A percentile compares a stretch with the other conserved stretches of the same genome.
Conservation (phyloP, 305 asterid genomes). For the Nicotiana rustica region DNA sequence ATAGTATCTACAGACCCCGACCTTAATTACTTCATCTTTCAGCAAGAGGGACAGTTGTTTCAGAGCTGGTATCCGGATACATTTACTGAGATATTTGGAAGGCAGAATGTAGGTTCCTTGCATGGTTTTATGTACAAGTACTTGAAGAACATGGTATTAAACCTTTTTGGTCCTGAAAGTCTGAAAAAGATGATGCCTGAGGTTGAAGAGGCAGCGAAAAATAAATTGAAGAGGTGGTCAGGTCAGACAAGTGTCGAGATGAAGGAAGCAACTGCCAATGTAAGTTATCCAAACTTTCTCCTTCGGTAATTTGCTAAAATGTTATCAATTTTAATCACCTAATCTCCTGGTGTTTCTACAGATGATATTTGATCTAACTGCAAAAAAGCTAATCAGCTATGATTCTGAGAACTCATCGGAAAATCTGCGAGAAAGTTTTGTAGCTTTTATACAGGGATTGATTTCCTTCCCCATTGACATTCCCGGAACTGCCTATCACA, state of each 20-base stretch:
- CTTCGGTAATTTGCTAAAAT: not conserved
- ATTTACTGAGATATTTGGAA: conserved; percentile 78
- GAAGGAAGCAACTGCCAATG: conserved; percentile 76
- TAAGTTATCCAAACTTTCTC: conserved; percentile 40
- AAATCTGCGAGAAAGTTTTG: conserved; percentile 65
- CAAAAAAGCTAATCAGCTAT: conserved; percentile 79
- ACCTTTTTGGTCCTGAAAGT: conserved; percentile 73
- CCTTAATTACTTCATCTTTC: conserved; percentile 76
- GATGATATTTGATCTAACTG: conserved; percentile 92
- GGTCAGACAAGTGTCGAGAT: conserved; percentile 50
- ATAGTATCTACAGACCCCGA: conserved; percentile 79
- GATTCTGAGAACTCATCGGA: conserved; percentile 63
- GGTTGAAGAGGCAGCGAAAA: conserved; percentile 53
- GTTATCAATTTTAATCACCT: conserved; percentile 31
- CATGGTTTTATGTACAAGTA: conserved; percentile 90
- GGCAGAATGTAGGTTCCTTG: conserved; percentile 72
- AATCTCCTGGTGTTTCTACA: conserved; percentile 48
- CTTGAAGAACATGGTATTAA: conserved; percentile 83
- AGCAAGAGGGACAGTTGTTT: conserved; percentile 77
- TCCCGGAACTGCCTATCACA: conserved; percentile 83
- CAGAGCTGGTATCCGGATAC: conserved; percentile 92
- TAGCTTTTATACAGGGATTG: conserved; percentile 77
- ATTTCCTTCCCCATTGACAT: conserved; percentile 82
- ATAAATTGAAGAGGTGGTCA: conserved; percentile 63
- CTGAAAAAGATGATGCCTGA: conserved; percentile 78